A percentile compares a stretch with the other conserved stretches of the same genome.
Conservation (phyloP, 2,329 filamentous ascomycete genomes). For the Paracoccidioides lutzii region DNA sequence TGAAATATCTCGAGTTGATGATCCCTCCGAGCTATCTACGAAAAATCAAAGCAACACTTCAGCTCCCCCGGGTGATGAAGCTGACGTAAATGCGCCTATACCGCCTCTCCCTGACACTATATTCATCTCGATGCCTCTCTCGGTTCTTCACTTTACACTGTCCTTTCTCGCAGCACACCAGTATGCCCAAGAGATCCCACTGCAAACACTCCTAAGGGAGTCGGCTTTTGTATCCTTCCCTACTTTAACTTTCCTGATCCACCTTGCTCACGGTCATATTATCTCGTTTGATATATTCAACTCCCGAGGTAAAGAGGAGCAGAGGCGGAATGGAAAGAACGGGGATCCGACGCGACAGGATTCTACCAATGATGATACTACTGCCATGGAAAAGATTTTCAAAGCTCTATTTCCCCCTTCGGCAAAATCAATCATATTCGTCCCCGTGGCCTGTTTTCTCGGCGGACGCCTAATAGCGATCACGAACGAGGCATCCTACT, state of each 20-base stretch:
- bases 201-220: conserved; percentile 22
- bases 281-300: conserved; percentile 17
- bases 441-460: conserved; percentile 22
- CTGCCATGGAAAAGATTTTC: conserved; percentile 14
- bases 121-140: conserved; percentile 30
- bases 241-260: conserved; percentile 31
- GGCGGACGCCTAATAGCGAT: conserved; percentile 74
- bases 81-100: conserved; percentile 13
- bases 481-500: conserved; percentile 67
- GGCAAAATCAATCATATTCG: conserved; percentile 21
- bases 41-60: conserved; percentile 8
- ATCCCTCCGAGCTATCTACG: not conserved
- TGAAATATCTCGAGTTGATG: conserved; percentile 13
- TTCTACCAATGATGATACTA: conserved; percentile 4
- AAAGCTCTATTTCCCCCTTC: conserved; percentile 24
- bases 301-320: not conserved
- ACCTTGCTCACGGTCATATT: conserved; percentile 34
- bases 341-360: not conserved
- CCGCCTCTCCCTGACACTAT: conserved; percentile 33
- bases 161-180: conserved; percentile 35
- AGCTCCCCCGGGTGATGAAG: conserved; percentile 2
- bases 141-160: conserved; percentile 34
- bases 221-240: conserved; percentile 30
- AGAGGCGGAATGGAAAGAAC: conserved; percentile 3
- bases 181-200: conserved; percentile 28